Percentiles rank a stretch among this genome's conserved stretches.
phyloP scores from a whole-genome alignment of 257 asterid species.

The Lantana camara region DNA sequence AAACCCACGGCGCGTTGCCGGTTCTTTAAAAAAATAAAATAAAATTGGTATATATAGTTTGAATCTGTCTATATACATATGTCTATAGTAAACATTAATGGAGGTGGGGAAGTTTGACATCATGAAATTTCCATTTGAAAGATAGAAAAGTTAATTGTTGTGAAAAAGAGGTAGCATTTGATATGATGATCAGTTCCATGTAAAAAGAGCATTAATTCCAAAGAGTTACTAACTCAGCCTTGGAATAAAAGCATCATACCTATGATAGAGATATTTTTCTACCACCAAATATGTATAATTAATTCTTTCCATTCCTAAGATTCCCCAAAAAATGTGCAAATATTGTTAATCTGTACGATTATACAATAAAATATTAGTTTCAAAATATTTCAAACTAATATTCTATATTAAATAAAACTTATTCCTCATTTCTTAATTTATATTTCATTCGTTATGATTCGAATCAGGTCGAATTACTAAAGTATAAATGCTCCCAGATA shows the following conservation, averaged over 20 bases:
- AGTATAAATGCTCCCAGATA: too few relatives aligned
- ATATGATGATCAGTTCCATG: conserved; percentile 30
- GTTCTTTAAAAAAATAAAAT: too few relatives aligned
- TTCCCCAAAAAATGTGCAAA: conserved; percentile 1
- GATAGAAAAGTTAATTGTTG: conserved; percentile 23
- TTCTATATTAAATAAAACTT: too few relatives aligned
- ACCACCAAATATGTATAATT: conserved; percentile 27
- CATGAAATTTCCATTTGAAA: conserved; percentile 18
- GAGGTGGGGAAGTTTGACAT: conserved; percentile 13
- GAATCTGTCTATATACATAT: neutral
- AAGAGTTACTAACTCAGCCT: conserved; percentile 24
- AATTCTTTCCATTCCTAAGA: conserved; percentile 4
- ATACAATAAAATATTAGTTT: too few relatives aligned
- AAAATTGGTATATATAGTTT: too few relatives aligned
- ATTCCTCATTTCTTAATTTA: too few relatives aligned
- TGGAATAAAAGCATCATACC: conserved; percentile 34
- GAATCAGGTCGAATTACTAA: too few relatives aligned
- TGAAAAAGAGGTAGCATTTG: conserved; percentile 32
- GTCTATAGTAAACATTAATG: conserved; percentile 15
- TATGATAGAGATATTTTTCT: conserved; percentile 34
- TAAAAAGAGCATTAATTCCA: conserved; percentile 9
- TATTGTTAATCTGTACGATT: too few relatives aligned
- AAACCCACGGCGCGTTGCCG: too few relatives aligned
- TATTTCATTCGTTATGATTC: too few relatives aligned
- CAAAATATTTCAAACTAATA: too few relatives aligned